Evolutionary conservation across 192 early-diverging fungal genomes (phyloP), one percentile per base, ranked within the genome.

Genomic region (Umbelopsis sp.): DNA sequence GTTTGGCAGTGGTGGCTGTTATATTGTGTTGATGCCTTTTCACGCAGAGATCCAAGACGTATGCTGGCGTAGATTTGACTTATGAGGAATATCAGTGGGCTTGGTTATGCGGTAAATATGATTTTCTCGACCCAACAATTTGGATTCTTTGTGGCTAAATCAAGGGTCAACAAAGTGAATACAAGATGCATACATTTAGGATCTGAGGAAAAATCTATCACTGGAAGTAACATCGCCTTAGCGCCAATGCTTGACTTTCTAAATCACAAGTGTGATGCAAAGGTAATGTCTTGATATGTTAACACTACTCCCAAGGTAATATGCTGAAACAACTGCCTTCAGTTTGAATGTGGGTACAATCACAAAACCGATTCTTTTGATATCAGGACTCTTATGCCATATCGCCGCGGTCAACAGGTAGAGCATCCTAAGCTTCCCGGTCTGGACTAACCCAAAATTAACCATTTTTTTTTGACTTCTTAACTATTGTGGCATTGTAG

Each of bases 161-260:
- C 7, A 12, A 18, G 1, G 10, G 11, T 16, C 33, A 11, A 7
- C 45, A 9, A 71, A 87, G 86, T 88, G 12, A 88, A 86, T 72
- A 86, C 86, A 2, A 78, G 86, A 53, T 84, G 86, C 41, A 88
- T 88, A 41, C 82, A 86, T 66, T 69, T 88, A 22, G 80, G 78
- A 47, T 73, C 68, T 4, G 77, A 72, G n/a, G 76, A 79, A 21
- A 64, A 53, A 12, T 70, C 74, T 6, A 77, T 69, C 12, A 86
- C 87, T 51, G 68, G 44, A 13, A 67, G 78, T 8, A 86, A 79
- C 55, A 89, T 93, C 46, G 88, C 91, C 30, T 75, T 93, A 46
- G 91, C 91, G 33, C 91, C 91, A 5, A 79, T 91, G 64, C 79
- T 93, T 13, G 91, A 93, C 80, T 85, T 93, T 20, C 85, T 93